Conservation (phyloP, 139 green algal species). For the Spirogloea muscicola region DNA sequence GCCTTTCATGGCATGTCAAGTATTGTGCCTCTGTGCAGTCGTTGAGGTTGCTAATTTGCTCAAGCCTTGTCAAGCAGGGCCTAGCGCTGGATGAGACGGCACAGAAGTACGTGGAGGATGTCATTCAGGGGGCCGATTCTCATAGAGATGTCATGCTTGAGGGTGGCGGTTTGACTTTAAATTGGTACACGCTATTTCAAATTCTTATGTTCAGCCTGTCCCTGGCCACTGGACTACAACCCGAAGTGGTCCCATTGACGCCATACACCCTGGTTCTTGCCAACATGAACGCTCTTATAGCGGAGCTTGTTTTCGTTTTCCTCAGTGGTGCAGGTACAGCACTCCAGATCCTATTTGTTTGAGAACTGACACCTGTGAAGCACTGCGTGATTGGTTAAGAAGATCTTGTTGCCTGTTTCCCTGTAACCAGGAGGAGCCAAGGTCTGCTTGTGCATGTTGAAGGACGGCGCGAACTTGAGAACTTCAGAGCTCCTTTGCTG, state of each 20-base stretch:
- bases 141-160: not conserved
- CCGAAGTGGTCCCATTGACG: constrained; percentile 1
- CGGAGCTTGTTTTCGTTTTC: constrained; percentile 43
- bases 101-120: not conserved
- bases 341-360: not conserved
- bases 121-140: not conserved
- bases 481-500: not conserved
- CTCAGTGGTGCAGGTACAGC: constrained; percentile 34
- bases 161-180: not conserved
- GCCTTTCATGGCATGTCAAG: no score
- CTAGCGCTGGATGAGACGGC: constrained; percentile 24
- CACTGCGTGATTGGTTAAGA: not conserved
- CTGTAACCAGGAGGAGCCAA: not conserved
- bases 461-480: not conserved
- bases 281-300: constrained; percentile 32
- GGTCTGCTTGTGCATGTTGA: not conserved
- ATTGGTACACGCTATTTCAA: constrained; percentile 22
- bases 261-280: constrained; percentile 29
- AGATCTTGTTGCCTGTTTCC: not conserved
- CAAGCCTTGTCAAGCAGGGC: no score
- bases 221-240: constrained; percentile 22
- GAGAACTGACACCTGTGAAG: not conserved
- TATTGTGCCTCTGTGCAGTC: not conserved
- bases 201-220: constrained; percentile 38
- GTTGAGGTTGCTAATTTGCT: not conserved